These are phyloP conservation scores for Microdochium trichocladiopsis DNA, from an alignment of 2,329 filamentous ascomycete genomes.

Conservation along the genomic window DNA sequence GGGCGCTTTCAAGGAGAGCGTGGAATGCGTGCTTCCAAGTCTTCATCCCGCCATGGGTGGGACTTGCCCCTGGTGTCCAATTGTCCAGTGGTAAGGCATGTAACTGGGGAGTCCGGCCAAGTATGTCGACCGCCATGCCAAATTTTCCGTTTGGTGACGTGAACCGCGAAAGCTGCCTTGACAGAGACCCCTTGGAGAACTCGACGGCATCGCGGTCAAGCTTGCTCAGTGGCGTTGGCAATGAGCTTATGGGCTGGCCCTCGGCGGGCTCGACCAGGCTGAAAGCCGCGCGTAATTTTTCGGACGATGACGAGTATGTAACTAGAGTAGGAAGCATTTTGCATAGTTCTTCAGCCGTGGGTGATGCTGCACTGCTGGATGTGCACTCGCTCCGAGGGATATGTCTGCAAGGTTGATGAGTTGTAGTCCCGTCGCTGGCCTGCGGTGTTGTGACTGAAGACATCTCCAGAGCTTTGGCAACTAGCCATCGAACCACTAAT, in stretches of 20 bases:
- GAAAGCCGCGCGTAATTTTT: conserved; percentile 27
- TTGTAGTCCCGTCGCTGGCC: neutral
- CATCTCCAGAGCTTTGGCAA: conserved; percentile 11
- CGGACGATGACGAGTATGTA: conserved; percentile 23
- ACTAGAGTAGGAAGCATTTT: conserved; percentile 32
- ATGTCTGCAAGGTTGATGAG: conserved; percentile 1
- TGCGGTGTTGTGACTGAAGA: neutral
- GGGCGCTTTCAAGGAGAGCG: conserved; percentile 44
- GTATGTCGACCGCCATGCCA: conserved; percentile 32
- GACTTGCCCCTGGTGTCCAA: neutral
- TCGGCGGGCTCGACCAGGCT: conserved; percentile 30
- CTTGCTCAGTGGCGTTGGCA: conserved; percentile 22
- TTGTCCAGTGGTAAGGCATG: neutral
- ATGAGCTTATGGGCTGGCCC: conserved; percentile 29
- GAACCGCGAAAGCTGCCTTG: conserved; percentile 34
- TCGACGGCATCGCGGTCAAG: conserved; percentile 30
- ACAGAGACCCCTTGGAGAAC: conserved; percentile 38
- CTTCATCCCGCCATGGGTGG: conserved; percentile 16
- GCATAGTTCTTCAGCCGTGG: conserved; percentile 12
- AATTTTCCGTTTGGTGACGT: conserved; percentile 40
- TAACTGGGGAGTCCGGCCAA: conserved; percentile 9
- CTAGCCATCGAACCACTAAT: conserved; percentile 36
- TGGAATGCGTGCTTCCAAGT: conserved; percentile 53
- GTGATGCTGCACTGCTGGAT: conserved; percentile 3
- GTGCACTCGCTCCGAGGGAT: neutral